Conservation (phyloP, 2,329 filamentous ascomycete species). For the Monosporascus sp. region DNA sequence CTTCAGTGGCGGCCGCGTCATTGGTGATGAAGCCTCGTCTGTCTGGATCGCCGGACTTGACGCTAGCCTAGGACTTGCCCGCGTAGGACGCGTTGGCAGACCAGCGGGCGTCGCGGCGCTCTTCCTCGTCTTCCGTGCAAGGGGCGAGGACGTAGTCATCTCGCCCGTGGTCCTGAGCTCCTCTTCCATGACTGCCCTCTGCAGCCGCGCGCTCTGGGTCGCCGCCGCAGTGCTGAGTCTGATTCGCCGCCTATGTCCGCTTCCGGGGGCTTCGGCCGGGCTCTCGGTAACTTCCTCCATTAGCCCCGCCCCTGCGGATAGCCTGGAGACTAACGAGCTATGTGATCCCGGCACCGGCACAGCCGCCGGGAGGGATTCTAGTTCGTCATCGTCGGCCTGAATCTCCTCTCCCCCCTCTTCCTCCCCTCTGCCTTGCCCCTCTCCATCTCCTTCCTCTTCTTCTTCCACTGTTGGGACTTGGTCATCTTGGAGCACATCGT, state of each 20-base stretch:
- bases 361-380: slow-evolving; percentile 12
- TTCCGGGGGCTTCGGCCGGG: slow-evolving; percentile 50
- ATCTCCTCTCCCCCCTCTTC: not conserved
- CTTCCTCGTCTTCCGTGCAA: slow-evolving; percentile 36
- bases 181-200: slow-evolving; percentile 32
- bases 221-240: slow-evolving; percentile 27
- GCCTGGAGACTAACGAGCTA: slow-evolving; percentile 14
- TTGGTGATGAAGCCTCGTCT: slow-evolving; percentile 17
- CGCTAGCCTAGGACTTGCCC: slow-evolving; percentile 14
- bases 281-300: slow-evolving; percentile 48
- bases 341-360: slow-evolving; percentile 10
- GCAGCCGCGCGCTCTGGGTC: slow-evolving; percentile 38
- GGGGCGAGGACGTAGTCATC: slow-evolving; percentile 37
- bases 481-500: slow-evolving; percentile 9
- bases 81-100: slow-evolving; percentile 15
- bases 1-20: slow-evolving; percentile 11
- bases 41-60: slow-evolving; percentile 9
- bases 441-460: not conserved
- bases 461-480: not conserved
- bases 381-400: slow-evolving; percentile 7
- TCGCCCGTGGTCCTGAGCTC: slow-evolving; percentile 21
- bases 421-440: not conserved
- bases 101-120: slow-evolving; percentile 23
- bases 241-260: slow-evolving; percentile 42
- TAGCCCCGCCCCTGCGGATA: slow-evolving; percentile 10